A percentile compares a stretch with the other conserved stretches of the same genome.
Conservation (phyloP, 306 rosid genomes). For the Casuarina cunninghamiana region DNA sequence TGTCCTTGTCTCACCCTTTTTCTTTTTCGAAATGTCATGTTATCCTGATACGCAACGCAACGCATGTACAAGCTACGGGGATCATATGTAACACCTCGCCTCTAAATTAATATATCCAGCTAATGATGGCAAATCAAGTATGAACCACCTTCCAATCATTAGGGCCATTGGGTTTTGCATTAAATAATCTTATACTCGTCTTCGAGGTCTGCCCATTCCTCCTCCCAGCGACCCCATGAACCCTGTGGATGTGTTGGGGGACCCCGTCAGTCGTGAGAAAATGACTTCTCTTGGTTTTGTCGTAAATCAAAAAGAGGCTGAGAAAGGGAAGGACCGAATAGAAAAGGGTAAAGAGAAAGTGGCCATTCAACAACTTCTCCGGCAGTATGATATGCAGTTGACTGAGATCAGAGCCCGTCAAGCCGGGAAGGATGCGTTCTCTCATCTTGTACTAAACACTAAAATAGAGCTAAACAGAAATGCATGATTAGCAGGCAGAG, state of each 20-base stretch:
- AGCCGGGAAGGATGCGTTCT: neutral
- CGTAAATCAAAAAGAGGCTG: neutral
- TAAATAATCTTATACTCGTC: neutral
- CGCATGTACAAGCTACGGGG: neutral
- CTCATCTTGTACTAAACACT: neutral
- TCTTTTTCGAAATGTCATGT: neutral
- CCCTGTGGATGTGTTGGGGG: conserved; percentile 25
- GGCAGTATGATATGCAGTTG: neutral
- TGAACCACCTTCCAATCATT: conserved; percentile 35
- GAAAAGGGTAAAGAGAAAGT: neutral
- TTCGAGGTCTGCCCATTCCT: neutral
- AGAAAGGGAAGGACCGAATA: neutral
- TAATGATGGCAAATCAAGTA: conserved; percentile 31
- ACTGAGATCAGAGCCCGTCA: neutral
- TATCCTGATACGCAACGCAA: neutral
- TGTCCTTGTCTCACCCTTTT: neutral
- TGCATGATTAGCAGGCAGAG: neutral
- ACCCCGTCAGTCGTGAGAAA: conserved; percentile 12
- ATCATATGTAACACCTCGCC: too few species aligned
- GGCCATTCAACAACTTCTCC: neutral
- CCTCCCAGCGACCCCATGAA: conserved; percentile 21
- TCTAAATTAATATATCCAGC: neutral
- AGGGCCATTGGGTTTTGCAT: neutral
- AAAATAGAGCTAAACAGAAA: neutral
- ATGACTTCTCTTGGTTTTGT: neutral